Evolutionary conservation across 176 grass and related monocot genomes (phyloP).

Genomic region (Rhynchospora breviuscula): DNA sequence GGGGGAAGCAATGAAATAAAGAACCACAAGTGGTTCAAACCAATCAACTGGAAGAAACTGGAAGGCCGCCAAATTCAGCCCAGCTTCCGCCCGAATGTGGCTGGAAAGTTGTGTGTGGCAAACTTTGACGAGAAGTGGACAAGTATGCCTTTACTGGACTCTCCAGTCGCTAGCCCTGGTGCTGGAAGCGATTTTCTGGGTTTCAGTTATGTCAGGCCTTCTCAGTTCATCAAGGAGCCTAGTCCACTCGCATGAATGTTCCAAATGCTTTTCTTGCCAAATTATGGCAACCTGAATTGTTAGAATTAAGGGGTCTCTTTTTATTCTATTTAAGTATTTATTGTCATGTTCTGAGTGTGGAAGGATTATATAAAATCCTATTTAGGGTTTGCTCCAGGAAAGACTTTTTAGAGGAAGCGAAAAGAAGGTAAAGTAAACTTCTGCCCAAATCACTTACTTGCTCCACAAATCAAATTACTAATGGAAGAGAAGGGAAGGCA

Average conservation of each 20-base stretch:
- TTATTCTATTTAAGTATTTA: neutral
- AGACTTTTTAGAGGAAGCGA: too few species aligned
- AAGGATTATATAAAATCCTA: neutral
- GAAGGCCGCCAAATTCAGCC: conserved; percentile 72
- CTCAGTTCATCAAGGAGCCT: conserved; percentile 47
- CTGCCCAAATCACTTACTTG: too few species aligned
- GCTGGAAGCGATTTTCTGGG: conserved; percentile 63
- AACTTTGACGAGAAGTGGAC: conserved; percentile 95
- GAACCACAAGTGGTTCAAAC: conserved; percentile 94
- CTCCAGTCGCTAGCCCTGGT: conserved; percentile 71
- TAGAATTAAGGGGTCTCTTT: neutral
- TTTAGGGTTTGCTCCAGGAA: neutral
- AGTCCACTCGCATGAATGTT: conserved; percentile 55
- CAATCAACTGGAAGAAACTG: conserved; percentile 82
- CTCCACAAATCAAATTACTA: too few species aligned
- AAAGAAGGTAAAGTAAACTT: too few species aligned
- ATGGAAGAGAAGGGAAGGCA: too few species aligned
- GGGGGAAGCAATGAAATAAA: conserved; percentile 71
- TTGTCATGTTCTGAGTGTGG: neutral
- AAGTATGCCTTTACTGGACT: conserved; percentile 75
- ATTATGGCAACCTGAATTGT: neutral
- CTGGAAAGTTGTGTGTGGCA: conserved; percentile 62
- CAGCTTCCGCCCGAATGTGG: conserved; percentile 84
- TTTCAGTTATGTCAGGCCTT: conserved; percentile 76
- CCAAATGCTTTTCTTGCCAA: neutral